These are phyloP conservation scores for Diaporthe citrichinensis DNA, from an alignment of 2,329 filamentous ascomycete genomes.

Conservation along the genomic window DNA sequence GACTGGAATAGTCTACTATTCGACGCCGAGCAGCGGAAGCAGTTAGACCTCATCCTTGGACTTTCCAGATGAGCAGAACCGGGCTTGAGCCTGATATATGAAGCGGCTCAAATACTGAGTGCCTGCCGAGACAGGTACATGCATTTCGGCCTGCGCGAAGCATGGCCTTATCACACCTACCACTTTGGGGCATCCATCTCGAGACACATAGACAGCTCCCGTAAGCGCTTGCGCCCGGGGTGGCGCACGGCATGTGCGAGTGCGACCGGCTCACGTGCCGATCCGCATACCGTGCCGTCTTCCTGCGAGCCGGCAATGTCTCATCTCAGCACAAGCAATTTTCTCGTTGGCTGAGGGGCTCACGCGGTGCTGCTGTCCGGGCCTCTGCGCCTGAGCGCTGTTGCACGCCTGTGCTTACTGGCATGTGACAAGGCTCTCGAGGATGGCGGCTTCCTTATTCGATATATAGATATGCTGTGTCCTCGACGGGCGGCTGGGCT, in stretches of 20 bases:
- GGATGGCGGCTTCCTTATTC: not conserved
- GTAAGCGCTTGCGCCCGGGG: conserved; percentile 11
- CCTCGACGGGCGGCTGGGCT: not conserved
- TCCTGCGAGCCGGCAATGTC: not conserved
- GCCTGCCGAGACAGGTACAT: not conserved
- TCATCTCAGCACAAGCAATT: not conserved
- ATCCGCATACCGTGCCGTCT: not conserved
- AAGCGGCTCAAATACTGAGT: not conserved
- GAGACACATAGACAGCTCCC: not conserved
- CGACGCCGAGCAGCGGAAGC: not conserved
- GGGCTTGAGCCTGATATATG: too few species aligned
- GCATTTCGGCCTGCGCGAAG: not conserved
- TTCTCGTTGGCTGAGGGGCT: not conserved
- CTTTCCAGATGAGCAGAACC: not conserved
- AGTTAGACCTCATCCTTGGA: not conserved
- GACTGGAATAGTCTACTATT: not conserved
- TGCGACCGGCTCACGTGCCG: conserved; percentile 19
- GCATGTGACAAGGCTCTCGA: conserved; percentile 25
- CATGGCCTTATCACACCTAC: not conserved
- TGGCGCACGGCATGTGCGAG: not conserved
- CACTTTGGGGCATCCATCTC: not conserved
- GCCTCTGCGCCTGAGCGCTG: not conserved
- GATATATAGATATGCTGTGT: not conserved
- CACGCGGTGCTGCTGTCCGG: not conserved
- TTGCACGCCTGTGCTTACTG: not conserved